Evolutionary conservation across 495 filamentous ascomycete species (phyloP).

Genomic region (Hypoxylon subgilvum): DNA sequence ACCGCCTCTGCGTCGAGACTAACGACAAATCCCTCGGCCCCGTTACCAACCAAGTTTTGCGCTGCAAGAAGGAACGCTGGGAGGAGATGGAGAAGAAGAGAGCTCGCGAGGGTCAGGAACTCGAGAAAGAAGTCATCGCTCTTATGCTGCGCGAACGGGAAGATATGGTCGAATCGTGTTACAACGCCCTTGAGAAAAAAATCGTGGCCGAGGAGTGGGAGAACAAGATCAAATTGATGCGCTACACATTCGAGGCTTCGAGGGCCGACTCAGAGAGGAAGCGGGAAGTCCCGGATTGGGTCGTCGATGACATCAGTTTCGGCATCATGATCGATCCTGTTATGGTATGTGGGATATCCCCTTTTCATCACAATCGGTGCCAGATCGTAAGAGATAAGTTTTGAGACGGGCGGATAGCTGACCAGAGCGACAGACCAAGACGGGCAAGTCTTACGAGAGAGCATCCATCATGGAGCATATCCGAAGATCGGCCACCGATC

Average conservation of each 20-base stretch:
- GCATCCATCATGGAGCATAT: slow-evolving; percentile 87
- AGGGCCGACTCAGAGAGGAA: slow-evolving; percentile 54
- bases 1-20: slow-evolving; percentile 68
- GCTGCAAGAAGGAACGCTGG: slow-evolving; percentile 80
- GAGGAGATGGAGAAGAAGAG: slow-evolving; percentile 61
- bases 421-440: slow-evolving; percentile 65
- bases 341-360: slow-evolving; percentile 56
- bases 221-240: slow-evolving; percentile 64
- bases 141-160: slow-evolving; percentile 45
- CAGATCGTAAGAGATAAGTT: not conserved
- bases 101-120: slow-evolving; percentile 51
- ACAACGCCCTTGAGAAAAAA: slow-evolving; percentile 48
- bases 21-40: slow-evolving; percentile 66
- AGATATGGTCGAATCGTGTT: slow-evolving; percentile 28
- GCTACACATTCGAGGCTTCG: slow-evolving; percentile 66
- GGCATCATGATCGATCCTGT: slow-evolving; percentile 92
- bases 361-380: not conserved
- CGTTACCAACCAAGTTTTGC: slow-evolving; percentile 70
- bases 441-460: slow-evolving; percentile 88
- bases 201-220: slow-evolving; percentile 62
- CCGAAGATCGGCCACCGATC: slow-evolving; percentile 74
- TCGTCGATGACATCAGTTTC: slow-evolving; percentile 89
- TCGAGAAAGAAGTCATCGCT: slow-evolving; percentile 61
- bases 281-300: slow-evolving; percentile 81
- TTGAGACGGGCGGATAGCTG: slow-evolving; percentile 14